A percentile compares a stretch with the other conserved stretches of the same genome.
Evolutionary conservation across 495 filamentous ascomycete species (phyloP).

Genomic region (Penicillium maclennaniae): DNA sequence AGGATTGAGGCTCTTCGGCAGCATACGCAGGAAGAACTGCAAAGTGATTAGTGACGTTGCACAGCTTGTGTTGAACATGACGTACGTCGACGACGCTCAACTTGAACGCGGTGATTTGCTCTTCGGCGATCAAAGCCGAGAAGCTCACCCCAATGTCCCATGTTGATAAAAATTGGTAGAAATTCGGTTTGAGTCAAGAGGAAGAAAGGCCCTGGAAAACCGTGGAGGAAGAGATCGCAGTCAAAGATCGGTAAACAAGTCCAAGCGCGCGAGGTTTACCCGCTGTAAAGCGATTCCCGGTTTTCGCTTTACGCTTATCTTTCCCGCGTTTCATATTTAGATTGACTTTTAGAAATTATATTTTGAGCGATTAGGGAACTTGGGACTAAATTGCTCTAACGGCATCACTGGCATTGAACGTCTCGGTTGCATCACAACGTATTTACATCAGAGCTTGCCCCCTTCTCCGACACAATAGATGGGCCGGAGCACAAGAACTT

Average conservation of each 20-base stretch:
- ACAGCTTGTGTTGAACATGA: constrained; percentile 20
- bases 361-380: not conserved
- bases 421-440: constrained; percentile 32
- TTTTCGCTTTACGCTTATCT: not conserved
- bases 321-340: not conserved
- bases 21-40: constrained; percentile 37
- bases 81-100: constrained; percentile 41
- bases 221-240: not conserved
- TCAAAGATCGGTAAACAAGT: constrained; percentile 6
- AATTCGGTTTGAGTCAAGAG: not conserved
- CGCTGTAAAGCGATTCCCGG: constrained; percentile 1
- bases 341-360: not conserved
- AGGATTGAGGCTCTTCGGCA: constrained; percentile 24
- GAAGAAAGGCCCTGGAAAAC: not conserved
- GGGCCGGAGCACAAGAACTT: constrained; percentile 17
- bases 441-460: constrained; percentile 42
- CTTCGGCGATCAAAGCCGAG: constrained; percentile 24
- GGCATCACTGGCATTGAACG: constrained; percentile 35
- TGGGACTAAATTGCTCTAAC: constrained; percentile 17
- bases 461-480: constrained; percentile 7
- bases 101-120: constrained; percentile 23
- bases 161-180: constrained; percentile 8
- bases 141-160: constrained; percentile 37
- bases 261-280: constrained; percentile 7
- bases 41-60: constrained; percentile 22